Evolutionary conservation across 148 eudicot species (phyloP), one percentile per base, ranked within the genome.

Genomic region (Cornus florida): DNA sequence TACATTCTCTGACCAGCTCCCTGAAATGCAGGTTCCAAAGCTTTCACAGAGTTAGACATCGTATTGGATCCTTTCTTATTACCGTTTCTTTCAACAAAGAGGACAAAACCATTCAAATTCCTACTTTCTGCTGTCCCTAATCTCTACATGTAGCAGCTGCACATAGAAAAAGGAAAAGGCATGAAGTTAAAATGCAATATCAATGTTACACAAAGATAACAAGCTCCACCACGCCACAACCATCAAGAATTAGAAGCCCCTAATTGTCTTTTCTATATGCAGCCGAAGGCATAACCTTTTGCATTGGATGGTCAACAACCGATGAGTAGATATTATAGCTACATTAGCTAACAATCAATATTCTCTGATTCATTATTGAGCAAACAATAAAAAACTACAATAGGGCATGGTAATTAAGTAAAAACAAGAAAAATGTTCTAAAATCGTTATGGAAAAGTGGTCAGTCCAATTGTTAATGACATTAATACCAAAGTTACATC

Each of bases 1-100:
- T 96, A 96, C 99, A 86, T 67, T 89, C 82, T 96, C 80, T 89
- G 91, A 19, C 99, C 99, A 57, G 88, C 95, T 78, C 95, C 98
- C 81, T 91, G 97, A 80, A 96, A 96, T 66, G 95, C 98, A 82
- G 98, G 98, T 77, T 96, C 99, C 86, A 94, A 80, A 76, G 91
- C 84, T 88, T 96, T 96, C 33, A 94, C 81, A 78, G 95, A 70
- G 84, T 85, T 84, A 73, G 99, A 88, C 99, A 96, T 96, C 53
- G 13, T 59, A 69, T 72, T 20, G 50, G 74, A 81, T 60, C 70
- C 74, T 64, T 80, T 69, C 22, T 12, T 38, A 22, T 71, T 60
- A 32, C 65, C 31, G 77, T 73, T 73, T 31, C 75, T 33, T 48
- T 23, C 43, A 56, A 74, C 32, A 41, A 79, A 28, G 32, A 41